phyloP scores from a whole-genome alignment of 805 yeast genomes.

The Blastobotrys chiropterorum region DNA sequence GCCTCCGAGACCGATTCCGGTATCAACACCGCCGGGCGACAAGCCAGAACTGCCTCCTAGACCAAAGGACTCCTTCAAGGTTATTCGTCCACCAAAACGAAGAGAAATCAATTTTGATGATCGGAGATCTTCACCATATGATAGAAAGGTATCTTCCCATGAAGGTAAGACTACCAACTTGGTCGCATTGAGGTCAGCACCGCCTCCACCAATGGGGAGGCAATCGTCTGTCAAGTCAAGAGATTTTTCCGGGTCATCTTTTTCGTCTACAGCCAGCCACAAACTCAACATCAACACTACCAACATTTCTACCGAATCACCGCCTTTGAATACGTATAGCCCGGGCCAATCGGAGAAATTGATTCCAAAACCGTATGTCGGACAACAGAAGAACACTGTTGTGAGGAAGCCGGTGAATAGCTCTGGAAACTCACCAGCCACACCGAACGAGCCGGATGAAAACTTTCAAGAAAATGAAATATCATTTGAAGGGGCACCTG shows the following conservation, averaged over 20 bases:
- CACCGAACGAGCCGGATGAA: background rate
- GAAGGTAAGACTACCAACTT: conserved; percentile 40
- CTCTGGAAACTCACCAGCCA: conserved; percentile 2
- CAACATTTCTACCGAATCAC: conserved; percentile 4
- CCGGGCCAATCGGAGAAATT: conserved; percentile 24
- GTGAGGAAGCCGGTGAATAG: conserved; percentile 21
- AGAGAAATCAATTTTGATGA: conserved; percentile 76
- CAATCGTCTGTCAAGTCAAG: conserved; percentile 13
- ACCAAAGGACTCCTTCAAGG: conserved; percentile 48
- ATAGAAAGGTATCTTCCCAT: conserved; percentile 13
- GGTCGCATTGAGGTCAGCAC: conserved; percentile 57
- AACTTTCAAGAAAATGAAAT: conserved; percentile 64
- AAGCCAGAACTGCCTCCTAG: background rate
- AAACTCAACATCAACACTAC: conserved; percentile 7
- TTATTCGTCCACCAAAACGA: conserved; percentile 54
- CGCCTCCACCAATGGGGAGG: conserved; percentile 33
- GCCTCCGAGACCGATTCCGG: background rate
- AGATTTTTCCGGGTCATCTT: background rate
- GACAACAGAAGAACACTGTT: conserved; percentile 18
- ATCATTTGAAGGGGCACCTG: conserved; percentile 71
- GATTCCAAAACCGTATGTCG: conserved; percentile 25
- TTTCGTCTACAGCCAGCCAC: background rate
- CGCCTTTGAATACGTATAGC: conserved; percentile 16
- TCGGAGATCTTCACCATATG: conserved; percentile 69
- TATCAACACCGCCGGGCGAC: background rate